These are phyloP conservation scores for Saccharomycopsis sp. DNA, from an alignment of 805 yeast species.

Conservation along the genomic window DNA sequence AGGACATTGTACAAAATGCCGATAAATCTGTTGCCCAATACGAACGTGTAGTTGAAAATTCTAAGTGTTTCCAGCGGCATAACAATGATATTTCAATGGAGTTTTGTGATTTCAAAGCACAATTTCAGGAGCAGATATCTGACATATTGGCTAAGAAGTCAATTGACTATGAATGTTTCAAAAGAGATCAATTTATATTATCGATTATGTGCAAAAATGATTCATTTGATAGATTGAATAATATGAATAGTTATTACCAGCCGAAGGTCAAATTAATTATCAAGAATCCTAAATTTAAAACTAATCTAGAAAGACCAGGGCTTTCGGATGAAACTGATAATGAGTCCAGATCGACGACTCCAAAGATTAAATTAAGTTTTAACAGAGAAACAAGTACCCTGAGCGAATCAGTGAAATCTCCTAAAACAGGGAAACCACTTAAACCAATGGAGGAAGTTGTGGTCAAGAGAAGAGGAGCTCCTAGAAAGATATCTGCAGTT, in stretches of 20 bases:
- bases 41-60: neutral
- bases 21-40: neutral
- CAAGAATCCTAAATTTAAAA: constrained; percentile 1
- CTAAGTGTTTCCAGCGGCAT: constrained; percentile 6
- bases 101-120: constrained; percentile 7
- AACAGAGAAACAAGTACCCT: too few relatives aligned
- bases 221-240: constrained; percentile 7
- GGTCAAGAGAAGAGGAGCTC: neutral
- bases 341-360: constrained; percentile 11
- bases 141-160: neutral
- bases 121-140: constrained; percentile 3
- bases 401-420: neutral
- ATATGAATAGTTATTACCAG: constrained; percentile 4
- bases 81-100: neutral
- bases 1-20: too few relatives aligned
- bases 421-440: neutral
- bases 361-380: constrained; percentile 12
- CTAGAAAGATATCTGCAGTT: constrained; percentile 4
- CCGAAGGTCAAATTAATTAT: constrained; percentile 7
- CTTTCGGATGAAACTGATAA: constrained; percentile 4
- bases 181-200: constrained; percentile 4
- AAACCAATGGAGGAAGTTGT: neutral
- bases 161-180: too few relatives aligned
- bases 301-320: neutral
- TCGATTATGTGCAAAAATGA: constrained; percentile 14